phyloP scores from a whole-genome alignment of 2,329 filamentous ascomycete genomes.

The Neofusicoccum sp. region DNA sequence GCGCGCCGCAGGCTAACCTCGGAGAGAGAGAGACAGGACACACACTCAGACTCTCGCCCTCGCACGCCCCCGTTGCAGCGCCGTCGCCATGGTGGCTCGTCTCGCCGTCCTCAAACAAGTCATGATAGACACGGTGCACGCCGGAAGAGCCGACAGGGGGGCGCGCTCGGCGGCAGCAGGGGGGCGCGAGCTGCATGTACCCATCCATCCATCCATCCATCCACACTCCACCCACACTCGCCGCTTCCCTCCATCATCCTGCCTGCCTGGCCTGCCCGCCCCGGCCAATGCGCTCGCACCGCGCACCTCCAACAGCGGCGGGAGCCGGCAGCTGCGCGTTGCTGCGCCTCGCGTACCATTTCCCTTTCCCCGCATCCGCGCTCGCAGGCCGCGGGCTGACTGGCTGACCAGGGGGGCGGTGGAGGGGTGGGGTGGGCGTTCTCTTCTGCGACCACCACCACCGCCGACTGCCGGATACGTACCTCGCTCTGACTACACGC shows the following conservation, averaged over 20 bases:
- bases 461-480: background rate
- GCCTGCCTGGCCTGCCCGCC: background rate
- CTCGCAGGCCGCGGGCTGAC: slow-evolving; percentile 5
- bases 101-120: background rate
- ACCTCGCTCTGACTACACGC: background rate
- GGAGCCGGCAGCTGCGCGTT: background rate
- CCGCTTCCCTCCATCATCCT: background rate
- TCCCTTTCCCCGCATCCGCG: slow-evolving; percentile 16
- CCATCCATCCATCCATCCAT: background rate
- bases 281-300: background rate
- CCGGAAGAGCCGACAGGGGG: slow-evolving; percentile 7
- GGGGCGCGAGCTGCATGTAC: background rate
- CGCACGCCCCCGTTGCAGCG: background rate
- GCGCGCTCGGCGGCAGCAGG: background rate
- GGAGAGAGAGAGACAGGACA: slow-evolving; percentile 12
- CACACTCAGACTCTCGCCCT: background rate
- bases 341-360: slow-evolving; percentile 10
- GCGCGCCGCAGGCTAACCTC: slow-evolving; percentile 1
- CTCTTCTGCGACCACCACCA: background rate
- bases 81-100: background rate
- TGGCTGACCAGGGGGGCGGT: background rate
- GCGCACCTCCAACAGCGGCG: slow-evolving; percentile 10
- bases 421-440: too few species aligned
- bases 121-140: slow-evolving; percentile 1
- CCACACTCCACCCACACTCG: background rate